Evolutionary conservation across 441 rosid genomes (phyloP), one percentile per base, ranked within the genome.

Genomic region (Omphalea diandra): DNA sequence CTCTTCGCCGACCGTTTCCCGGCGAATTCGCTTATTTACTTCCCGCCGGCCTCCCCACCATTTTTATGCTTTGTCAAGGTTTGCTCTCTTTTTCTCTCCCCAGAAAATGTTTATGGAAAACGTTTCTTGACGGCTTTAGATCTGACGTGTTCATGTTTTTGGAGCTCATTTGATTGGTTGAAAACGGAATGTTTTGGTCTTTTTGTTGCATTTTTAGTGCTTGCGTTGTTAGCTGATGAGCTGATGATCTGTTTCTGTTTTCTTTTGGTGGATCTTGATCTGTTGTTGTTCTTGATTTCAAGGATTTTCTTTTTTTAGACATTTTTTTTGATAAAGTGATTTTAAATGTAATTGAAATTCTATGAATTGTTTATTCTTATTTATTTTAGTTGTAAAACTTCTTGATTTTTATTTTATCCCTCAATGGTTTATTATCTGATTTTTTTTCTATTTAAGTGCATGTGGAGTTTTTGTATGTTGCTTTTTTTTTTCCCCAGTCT

Each of bases 1-100:
- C 58, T 54, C 68, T 8, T 56, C 61, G 69, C 67, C 79, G 75
- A 38, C 79, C 78, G 36, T 65, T 76, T 17, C 43, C 82, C 80
- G 82, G 87, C 50, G 71, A 64, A 5, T 26, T 63, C 63, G 72
- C 72, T n/a, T 73, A 73, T 46, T 52, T 17, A 10, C 24, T 41
- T 43, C 54, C 43, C 63, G 61, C 74, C 75, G 67, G 84, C 44
- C 62, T 64, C 46, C 70, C 55, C 14, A n/a, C 55, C 60, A 11
- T 32, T 54, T 15, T 10, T 22, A 4, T 33, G 15, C 33, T 36
- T 2, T 7, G 50, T 41, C 11, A 18, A 65, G 76, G 70, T 73
- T 49, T 38, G 24, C 22, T 60, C 59, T 54, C 35, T 73, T 43
- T 63, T 14, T n/a, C 24, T 62, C 27, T 64, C 50, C 7, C 31